Evolutionary conservation across 768 basidiomycete species (phyloP).

Genomic region (Tricholoma terreum): DNA sequence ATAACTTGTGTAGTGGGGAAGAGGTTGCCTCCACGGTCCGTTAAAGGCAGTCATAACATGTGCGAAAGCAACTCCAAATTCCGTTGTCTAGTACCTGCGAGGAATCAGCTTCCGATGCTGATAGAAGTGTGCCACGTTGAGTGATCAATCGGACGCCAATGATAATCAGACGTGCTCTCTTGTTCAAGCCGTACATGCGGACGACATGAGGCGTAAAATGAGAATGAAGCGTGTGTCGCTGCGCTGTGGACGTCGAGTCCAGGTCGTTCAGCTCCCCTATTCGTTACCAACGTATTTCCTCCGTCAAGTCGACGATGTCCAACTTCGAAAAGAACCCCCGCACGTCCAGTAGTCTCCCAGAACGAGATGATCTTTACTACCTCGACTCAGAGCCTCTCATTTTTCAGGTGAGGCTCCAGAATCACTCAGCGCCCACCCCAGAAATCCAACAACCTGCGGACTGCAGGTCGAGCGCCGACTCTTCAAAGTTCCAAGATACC

Average conservation of each 20-base stretch:
- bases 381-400: slow-evolving; percentile 5
- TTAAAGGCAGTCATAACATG: too few species aligned
- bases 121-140: not conserved
- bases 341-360: not conserved
- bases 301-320: not conserved
- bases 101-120: too few species aligned
- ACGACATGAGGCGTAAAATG: not conserved
- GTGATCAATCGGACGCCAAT: not conserved
- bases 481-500: slow-evolving; percentile 13
- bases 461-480: slow-evolving; percentile 16
- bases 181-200: not conserved
- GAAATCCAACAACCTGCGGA: not conserved
- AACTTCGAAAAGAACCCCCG: not conserved
- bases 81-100: too few species aligned
- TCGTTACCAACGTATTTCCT: not conserved
- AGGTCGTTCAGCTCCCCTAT: not conserved
- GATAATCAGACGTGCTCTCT: not conserved
- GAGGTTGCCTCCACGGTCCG: too few species aligned
- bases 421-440: not conserved
- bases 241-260: not conserved
- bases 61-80: too few species aligned
- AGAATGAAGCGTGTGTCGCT: not conserved
- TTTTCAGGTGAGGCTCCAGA: slow-evolving; percentile 6
- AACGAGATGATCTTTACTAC: slow-evolving; percentile 9
- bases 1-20: too few species aligned